Base-by-base conservation (phyloP, 2,329 filamentous ascomycete species). In the Aspergillus clavatus region DNA sequence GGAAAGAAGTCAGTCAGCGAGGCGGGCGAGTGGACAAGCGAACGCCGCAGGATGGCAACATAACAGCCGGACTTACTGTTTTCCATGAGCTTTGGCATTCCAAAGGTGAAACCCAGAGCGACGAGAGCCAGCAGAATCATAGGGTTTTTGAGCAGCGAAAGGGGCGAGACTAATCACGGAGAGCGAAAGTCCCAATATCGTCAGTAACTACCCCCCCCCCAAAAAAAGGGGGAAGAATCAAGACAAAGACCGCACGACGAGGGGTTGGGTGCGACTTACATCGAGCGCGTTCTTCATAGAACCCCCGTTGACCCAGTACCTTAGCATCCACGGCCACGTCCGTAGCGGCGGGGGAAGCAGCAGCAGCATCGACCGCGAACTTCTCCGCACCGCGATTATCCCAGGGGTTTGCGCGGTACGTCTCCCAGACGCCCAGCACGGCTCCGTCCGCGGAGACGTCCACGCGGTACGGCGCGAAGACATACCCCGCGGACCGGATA, bases 121-220 rank as follows among this genome's bases (percentile, higher is more conserved):
- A 93, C 82, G 26, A 95, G 70, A 4, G 86, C 89, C 74, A 98
- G 85, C 49, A 98, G 78, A 53, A 97, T 96, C 89, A 97, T 97
- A 3, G 93, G 93, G 64, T 88, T 95, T 75, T 93, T 93, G 59
- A 96, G 75, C 45, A 96, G 83, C 47, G 80, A 81, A 46, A 96
- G 62, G n/a, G 90, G 77, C 14, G 84, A 88, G 71, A 91, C 86
- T 89, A n/a, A n/a, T n/a, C n/a, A n/a, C n/a, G n/a, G n/a, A n/a
- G n/a, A n/a, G n/a, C 54, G 37, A 14, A 33, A 35, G 4, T 41
- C 39, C 11, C 44, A 43, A 27, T 55, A 40, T 7, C 28, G 31
- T 46, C 35, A 27, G 28, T 19, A 38, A 18, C 37, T 14, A 36
- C 26, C 37, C 14, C 12, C 11, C 5, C 6, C 11, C 3, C 6